Evolutionary conservation across 2,329 filamentous ascomycete genomes (phyloP).

Genomic region (Akanthomyces dipterigenus): DNA sequence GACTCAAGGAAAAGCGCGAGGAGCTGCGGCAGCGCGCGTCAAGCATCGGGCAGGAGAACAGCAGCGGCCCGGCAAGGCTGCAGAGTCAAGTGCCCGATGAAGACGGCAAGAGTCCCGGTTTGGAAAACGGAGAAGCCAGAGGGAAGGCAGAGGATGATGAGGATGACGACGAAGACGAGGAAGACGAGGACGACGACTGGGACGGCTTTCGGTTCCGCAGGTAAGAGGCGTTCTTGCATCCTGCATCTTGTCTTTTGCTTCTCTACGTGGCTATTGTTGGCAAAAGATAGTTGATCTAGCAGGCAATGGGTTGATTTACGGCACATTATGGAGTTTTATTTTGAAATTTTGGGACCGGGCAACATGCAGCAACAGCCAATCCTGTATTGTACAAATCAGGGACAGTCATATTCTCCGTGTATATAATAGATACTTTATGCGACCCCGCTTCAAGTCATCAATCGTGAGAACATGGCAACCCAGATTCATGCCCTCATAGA

Average conservation of each 20-base stretch:
- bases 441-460: neutral
- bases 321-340: slow-evolving; percentile 2
- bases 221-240: neutral
- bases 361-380: neutral
- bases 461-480: neutral
- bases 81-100: neutral
- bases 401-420: neutral
- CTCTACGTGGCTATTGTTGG: neutral
- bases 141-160: slow-evolving; percentile 32
- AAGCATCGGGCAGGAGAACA: slow-evolving; percentile 23
- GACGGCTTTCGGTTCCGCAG: slow-evolving; percentile 48
- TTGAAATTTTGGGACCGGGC: neutral
- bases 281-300: neutral
- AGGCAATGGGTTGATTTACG: neutral
- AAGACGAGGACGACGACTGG: slow-evolving; percentile 48
- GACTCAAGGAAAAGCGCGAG: slow-evolving; percentile 64
- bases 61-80: neutral
- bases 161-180: slow-evolving; percentile 35
- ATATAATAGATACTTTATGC: slow-evolving; percentile 1
- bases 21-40: slow-evolving; percentile 42
- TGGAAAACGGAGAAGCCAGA: slow-evolving; percentile 19
- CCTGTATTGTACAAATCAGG: slow-evolving; percentile 5
- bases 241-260: neutral
- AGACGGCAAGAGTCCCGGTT: slow-evolving; percentile 12
- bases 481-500: neutral